Percentiles rank a stretch among this genome's conserved stretches.
Conservation (phyloP, 495 filamentous ascomycete genomes). For the Pyrenula massariospora region DNA sequence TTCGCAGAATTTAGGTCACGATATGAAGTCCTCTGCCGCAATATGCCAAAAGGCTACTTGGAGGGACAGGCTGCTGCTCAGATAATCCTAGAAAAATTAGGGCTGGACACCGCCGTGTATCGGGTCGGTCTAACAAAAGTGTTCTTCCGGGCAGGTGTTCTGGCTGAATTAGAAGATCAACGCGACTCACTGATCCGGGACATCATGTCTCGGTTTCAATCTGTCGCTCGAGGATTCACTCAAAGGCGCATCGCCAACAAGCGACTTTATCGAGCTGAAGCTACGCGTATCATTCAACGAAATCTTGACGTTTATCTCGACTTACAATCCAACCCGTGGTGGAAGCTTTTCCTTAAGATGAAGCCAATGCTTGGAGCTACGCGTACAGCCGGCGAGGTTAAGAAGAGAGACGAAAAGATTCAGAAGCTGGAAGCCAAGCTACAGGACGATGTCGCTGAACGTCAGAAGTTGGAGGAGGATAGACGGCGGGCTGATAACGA, state of each 20-base stretch:
- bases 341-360: constrained; percentile 91
- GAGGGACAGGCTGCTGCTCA: constrained; percentile 79
- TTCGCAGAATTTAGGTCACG: constrained; percentile 92
- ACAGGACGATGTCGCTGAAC: constrained; percentile 60
- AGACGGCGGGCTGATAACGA: constrained; percentile 76
- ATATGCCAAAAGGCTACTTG: constrained; percentile 81
- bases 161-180: constrained; percentile 93
- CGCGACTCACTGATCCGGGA: constrained; percentile 83
- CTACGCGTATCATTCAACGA: constrained; percentile 84
- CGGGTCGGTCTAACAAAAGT: constrained; percentile 95
- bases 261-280: constrained; percentile 84
- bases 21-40: constrained; percentile 88
- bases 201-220: constrained; percentile 92
- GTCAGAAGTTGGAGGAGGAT: constrained; percentile 82
- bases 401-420: constrained; percentile 88
- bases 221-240: constrained; percentile 76
- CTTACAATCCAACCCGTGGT: constrained; percentile 89
- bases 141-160: constrained; percentile 92
- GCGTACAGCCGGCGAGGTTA: constrained; percentile 79
- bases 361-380: constrained; percentile 89
- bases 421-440: constrained; percentile 73
- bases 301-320: constrained; percentile 86
- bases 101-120: constrained; percentile 73
- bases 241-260: constrained; percentile 84
- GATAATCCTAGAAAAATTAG: constrained; percentile 82